A percentile compares a stretch with the other conserved stretches of the same genome.
Conservation (phyloP, 345 rosid genomes). For the Turritis glabra region DNA sequence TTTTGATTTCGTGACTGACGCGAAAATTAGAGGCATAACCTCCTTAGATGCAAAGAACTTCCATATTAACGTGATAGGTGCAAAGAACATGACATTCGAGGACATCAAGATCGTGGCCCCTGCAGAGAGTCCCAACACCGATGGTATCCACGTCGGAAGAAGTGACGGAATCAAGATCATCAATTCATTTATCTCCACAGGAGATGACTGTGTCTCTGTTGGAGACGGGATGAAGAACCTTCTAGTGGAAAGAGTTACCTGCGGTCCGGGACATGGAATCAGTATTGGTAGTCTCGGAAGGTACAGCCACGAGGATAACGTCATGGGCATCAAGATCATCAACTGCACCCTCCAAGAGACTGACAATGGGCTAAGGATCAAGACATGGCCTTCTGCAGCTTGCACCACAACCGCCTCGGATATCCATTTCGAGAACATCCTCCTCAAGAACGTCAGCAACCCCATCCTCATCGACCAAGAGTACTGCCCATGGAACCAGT, state of each 20-base stretch:
- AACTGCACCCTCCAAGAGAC: conserved; percentile 57
- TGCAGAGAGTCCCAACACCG: conserved; percentile 54
- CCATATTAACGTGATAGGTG: conserved; percentile 52
- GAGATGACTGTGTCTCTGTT: conserved; percentile 72
- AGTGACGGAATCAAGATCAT: conserved; percentile 50
- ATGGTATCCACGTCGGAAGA: conserved; percentile 70
- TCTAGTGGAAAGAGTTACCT: conserved; percentile 46
- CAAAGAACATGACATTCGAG: conserved; percentile 48
- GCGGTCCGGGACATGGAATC: conserved; percentile 80
- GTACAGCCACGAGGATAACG: conserved; percentile 54
- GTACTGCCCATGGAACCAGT: conserved; percentile 38
- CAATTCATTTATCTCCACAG: conserved; percentile 49
- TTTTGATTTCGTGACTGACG: conserved; percentile 45
- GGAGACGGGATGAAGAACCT: conserved; percentile 58
- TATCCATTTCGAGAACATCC: conserved; percentile 45
- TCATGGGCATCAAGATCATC: conserved; percentile 46
- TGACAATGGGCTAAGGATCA: conserved; percentile 71
- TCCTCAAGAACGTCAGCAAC: conserved; percentile 54
- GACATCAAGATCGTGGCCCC: conserved; percentile 42
- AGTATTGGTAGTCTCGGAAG: conserved; percentile 72
- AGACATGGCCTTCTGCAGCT: conserved; percentile 57
- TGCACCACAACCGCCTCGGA: conserved; percentile 46
- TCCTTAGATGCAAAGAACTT: conserved; percentile 55
- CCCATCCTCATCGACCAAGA: conserved; percentile 77
- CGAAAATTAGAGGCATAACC: conserved; percentile 41